phyloP scores from a whole-genome alignment of 805 yeast species.

The Tetrapisispora taiwanensis region DNA sequence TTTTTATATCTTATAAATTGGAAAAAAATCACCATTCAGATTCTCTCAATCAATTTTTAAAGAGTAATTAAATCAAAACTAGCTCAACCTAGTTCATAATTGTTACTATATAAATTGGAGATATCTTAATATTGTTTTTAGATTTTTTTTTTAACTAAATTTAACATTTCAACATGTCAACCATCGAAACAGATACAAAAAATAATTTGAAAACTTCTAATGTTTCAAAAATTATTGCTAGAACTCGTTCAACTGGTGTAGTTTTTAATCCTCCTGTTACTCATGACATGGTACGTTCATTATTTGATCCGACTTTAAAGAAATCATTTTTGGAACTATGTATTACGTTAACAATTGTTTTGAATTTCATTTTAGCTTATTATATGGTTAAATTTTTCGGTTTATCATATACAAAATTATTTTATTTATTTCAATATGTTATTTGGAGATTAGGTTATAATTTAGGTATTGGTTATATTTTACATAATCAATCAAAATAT shows the following conservation, averaged over 20 bases:
- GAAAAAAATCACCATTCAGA: too few species aligned
- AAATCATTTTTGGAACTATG: slow-evolving; percentile 58
- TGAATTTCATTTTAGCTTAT: slow-evolving; percentile 29
- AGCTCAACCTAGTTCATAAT: slow-evolving; percentile 1
- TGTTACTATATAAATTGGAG: too few species aligned
- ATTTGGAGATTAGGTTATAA: slow-evolving; percentile 73
- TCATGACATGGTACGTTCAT: slow-evolving; percentile 73
- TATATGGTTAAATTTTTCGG: slow-evolving; percentile 17
- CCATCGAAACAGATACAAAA: neutral
- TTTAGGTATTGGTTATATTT: slow-evolving; percentile 65
- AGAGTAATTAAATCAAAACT: too few species aligned
- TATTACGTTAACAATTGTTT: slow-evolving; percentile 39
- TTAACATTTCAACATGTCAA: slow-evolving; percentile 4
- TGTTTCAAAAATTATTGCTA: slow-evolving; percentile 9
- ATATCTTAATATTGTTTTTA: neutral
- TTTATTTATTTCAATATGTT: slow-evolving; percentile 46
- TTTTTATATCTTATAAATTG: too few species aligned
- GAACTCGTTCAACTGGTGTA: slow-evolving; percentile 25
- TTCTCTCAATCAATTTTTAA: too few species aligned
- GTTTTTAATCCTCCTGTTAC: slow-evolving; percentile 39
- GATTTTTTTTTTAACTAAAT: too few species aligned
- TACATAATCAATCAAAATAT: slow-evolving; percentile 56
- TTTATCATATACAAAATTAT: slow-evolving; percentile 17
- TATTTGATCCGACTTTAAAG: slow-evolving; percentile 64
- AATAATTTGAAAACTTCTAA: neutral